phyloP scores from a whole-genome alignment of 257 asterid genomes.

The Plantago major region DNA sequence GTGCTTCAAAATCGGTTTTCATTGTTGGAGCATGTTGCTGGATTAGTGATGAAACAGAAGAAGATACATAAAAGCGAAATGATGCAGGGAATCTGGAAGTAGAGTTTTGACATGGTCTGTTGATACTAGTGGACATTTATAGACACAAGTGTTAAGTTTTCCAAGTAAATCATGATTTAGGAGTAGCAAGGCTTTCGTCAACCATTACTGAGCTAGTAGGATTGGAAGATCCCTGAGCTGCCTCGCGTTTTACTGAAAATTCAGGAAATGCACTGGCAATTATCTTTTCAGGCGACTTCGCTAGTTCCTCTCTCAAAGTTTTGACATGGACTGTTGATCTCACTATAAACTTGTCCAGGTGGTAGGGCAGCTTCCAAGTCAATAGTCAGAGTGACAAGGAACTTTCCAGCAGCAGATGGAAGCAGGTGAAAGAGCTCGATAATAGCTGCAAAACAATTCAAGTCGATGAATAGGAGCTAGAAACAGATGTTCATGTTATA shows the following conservation, averaged over 20 bases:
- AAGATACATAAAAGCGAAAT: no score
- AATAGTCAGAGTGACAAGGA: slow-evolving; percentile 93
- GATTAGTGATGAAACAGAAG: no score
- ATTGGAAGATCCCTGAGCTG: slow-evolving; percentile 54
- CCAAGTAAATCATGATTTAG: no score
- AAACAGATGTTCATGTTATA: not conserved
- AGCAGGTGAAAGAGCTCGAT: slow-evolving; percentile 98
- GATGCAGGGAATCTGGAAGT: no score
- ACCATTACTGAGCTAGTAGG: slow-evolving; percentile 45
- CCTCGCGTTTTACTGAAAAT: slow-evolving; percentile 51
- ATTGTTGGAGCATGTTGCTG: not conserved
- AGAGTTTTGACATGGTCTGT: no score
- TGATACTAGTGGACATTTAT: no score
- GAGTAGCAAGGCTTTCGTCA: slow-evolving; percentile 50
- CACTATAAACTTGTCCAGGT: slow-evolving; percentile 95
- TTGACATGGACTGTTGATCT: slow-evolving; percentile 97
- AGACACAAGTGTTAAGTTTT: no score
- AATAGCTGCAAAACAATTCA: slow-evolving; percentile 64
- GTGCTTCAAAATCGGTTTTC: slow-evolving; percentile 16
- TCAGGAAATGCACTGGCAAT: slow-evolving; percentile 90
- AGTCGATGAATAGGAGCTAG: slow-evolving; percentile 7
- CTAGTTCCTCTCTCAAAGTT: slow-evolving; percentile 96
- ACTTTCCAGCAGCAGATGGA: slow-evolving; percentile 97
- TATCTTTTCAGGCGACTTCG: slow-evolving; percentile 95
- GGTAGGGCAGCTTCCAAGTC: slow-evolving; percentile 97